Base-by-base conservation (phyloP, 176 grass and related monocot genomes). In the Triticum timopheevii region DNA sequence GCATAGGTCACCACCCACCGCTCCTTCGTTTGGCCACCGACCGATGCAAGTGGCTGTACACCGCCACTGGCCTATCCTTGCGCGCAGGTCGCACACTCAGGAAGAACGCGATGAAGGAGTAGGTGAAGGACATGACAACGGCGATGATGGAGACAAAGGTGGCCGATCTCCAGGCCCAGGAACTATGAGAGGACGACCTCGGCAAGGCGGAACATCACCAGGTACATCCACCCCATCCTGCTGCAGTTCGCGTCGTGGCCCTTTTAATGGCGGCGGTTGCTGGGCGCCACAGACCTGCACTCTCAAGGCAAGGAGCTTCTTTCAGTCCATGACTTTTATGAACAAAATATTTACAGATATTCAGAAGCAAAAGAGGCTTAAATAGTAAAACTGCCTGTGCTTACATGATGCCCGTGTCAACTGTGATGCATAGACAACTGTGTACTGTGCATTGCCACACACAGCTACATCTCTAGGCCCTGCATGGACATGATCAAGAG, bases 361-460 rank as follows among this genome's bases (percentile, higher is more conserved):
- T 71, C n/a, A 72, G 20, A 54, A n/a, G 11, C 24, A 1, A 40
- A 40, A 40, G 39, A 40, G 39, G 8, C 39, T 40, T 40, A 9
- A 40, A 40, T 40, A 40, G 39, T 40, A 22, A 27, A 2, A 63
- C 54, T 67, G 16, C 3, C 28, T 28, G 58, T 83, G 12, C 62
- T 90, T 75, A 97, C 95, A 93, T 87, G 85, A 98, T 92, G 87
- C 93, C 91, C 10, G 93, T 98, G 61, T 87, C 34, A 17, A 91
- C 88, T 8, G 95, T 98, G 86, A 98, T 93, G 50, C 93, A 77
- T 93, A 98, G 67, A 98, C 87, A 3, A 98, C 90, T 42, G 78
- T 36, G 30, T 95, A 93, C 82, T 98, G 95, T 1, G 82, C 70
- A 17, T 92, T 30, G 61, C 95, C 95, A 25, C 91, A 95, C 61